phyloP scores from a whole-genome alignment of 2,329 filamentous ascomycete species.

The Neurospora sp. region DNA sequence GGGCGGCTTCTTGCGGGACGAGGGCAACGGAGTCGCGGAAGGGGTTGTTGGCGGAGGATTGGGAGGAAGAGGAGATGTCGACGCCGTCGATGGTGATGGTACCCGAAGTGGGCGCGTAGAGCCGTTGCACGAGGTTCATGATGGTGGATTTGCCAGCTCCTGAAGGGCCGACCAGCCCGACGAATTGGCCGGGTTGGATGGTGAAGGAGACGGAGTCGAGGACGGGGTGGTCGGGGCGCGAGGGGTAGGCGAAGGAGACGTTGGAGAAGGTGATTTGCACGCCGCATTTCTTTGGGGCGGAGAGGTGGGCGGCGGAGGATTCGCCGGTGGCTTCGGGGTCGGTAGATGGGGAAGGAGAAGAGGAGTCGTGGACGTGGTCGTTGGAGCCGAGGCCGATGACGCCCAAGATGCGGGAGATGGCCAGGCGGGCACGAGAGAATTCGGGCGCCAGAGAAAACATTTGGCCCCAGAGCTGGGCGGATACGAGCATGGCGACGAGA shows the following conservation, averaged over 20 bases:
- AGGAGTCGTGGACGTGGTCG: slow-evolving; percentile 4
- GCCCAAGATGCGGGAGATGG: slow-evolving; percentile 47
- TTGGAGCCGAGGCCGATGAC: slow-evolving; percentile 35
- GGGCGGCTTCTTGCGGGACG: slow-evolving; percentile 47
- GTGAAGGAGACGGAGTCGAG: slow-evolving; percentile 46
- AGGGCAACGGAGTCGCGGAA: slow-evolving; percentile 46
- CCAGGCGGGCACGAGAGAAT: slow-evolving; percentile 55
- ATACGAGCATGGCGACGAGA: slow-evolving; percentile 60
- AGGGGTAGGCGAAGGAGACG: slow-evolving; percentile 57
- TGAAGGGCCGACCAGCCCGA: slow-evolving; percentile 54
- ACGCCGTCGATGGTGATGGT: slow-evolving; percentile 34
- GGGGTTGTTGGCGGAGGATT: not conserved
- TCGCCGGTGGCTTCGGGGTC: slow-evolving; percentile 29
- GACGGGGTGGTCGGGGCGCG: slow-evolving; percentile 47
- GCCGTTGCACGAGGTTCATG: slow-evolving; percentile 43
- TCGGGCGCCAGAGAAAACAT: slow-evolving; percentile 69
- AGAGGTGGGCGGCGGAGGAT: not conserved
- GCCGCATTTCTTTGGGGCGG: slow-evolving; percentile 19
- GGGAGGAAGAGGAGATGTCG: slow-evolving; percentile 25
- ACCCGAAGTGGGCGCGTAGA: slow-evolving; percentile 35
- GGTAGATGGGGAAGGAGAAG: not conserved
- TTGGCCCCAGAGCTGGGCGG: slow-evolving; percentile 63
- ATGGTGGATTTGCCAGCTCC: slow-evolving; percentile 61
- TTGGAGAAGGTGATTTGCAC: slow-evolving; percentile 45
- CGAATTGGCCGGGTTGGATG: slow-evolving; percentile 50